Evolutionary conservation across 257 asterid species (phyloP), one percentile per base, ranked within the genome.

Genomic region (Salvia splendens): DNA sequence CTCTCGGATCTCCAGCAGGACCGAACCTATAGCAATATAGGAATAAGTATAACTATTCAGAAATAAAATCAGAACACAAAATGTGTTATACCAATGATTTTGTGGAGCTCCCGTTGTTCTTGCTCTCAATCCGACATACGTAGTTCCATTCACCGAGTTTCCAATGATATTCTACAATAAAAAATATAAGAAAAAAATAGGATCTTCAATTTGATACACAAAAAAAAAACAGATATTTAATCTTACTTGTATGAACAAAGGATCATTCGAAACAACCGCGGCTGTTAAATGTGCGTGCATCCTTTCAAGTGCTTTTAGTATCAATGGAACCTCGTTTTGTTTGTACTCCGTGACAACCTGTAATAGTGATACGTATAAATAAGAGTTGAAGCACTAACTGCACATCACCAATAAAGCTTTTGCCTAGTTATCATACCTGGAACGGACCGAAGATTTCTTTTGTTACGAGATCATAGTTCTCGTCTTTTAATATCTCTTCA

Each of bases 271-370:
- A 73, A 94, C 97, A 15, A 91, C 88, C 0, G 98, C 99, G 41
- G 98, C 98, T 0, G 99, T 94, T 69, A 94, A 78, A 78, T 94
- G 97, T 1, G 99, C 99, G 67, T 94, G 89, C 97, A 94, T 94
- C 67, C 64, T 84, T 76, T 91, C 99, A 11, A 91, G 91, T 64
- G 85, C 91, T 0, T 79, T 60, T 69, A 94, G 56, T 43, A 91
- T 95, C 86, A 87, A 5, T 0, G 85, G 84, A 63, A 94, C 84
- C 47, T 91, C 85, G 16, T 78, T 71, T 65, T 87, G 84, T 75
- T 87, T 85, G 86, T 88, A 94, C 69, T 87, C 93, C 0, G 99
- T 88, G 64, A 91, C 81, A 76, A 91, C 79, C 45, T 40, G 45
- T 7, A 40, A 2, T 40, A 1, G 38, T 33, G 38, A 33, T 33